Percentiles rank a stretch among this genome's conserved stretches.
phyloP scores from a whole-genome alignment of 176 grass and related monocot genomes.

The Raddia guianensis region DNA sequence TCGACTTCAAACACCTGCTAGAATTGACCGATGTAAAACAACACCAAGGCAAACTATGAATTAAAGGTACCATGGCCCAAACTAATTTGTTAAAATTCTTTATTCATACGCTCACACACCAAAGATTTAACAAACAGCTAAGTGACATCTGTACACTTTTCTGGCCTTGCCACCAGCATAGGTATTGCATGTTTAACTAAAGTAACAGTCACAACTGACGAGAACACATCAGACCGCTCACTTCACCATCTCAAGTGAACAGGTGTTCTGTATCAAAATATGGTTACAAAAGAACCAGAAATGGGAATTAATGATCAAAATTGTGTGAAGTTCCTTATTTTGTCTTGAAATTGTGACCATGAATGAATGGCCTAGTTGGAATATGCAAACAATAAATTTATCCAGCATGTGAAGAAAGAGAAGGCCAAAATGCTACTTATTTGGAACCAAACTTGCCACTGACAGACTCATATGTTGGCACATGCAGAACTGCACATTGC shows the following conservation, averaged over 20 bases:
- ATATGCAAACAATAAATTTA: constrained; percentile 50
- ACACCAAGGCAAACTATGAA: no score
- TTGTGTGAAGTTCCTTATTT: constrained; percentile 45
- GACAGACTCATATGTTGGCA: constrained; percentile 82
- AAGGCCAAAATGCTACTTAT: constrained; percentile 42
- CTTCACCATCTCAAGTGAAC: constrained; percentile 1
- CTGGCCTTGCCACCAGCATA: constrained; percentile 4
- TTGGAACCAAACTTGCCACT: constrained; percentile 82
- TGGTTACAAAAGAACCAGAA: not conserved
- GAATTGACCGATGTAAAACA: no score
- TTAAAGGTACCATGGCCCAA: no score
- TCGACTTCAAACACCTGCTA: no score
- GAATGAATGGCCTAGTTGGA: constrained; percentile 33
- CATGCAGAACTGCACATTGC: constrained; percentile 64
- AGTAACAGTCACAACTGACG: constrained; percentile 40
- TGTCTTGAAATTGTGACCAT: constrained; percentile 38
- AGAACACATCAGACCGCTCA: constrained; percentile 25
- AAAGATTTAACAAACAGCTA: not conserved
- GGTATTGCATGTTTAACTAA: constrained; percentile 26
- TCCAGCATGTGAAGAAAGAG: constrained; percentile 10
- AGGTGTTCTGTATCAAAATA: not conserved
- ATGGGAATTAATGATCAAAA: constrained; percentile 47
- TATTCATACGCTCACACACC: no score
- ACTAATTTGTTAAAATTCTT: no score
- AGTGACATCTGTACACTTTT: constrained; percentile 28